Evolutionary conservation across 2,329 filamentous ascomycete species (phyloP).

Genomic region (Knoxdaviesia capensis): DNA sequence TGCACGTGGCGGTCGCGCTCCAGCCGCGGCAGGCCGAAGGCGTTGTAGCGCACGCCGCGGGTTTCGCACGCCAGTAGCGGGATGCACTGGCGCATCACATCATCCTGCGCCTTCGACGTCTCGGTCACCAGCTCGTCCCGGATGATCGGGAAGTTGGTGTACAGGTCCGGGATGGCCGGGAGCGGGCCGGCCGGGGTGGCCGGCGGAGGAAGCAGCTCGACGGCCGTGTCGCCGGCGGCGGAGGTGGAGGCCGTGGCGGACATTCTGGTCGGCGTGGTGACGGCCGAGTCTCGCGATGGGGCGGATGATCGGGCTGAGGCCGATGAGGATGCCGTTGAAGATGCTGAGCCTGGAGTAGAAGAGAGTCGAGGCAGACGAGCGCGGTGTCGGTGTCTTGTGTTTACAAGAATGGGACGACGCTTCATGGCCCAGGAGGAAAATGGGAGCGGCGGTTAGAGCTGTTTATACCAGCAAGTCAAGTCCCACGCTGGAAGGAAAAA

Average conservation of each 20-base stretch:
- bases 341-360: no score
- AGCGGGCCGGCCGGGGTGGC: neutral
- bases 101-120: constrained; percentile 47
- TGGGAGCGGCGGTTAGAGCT: no score
- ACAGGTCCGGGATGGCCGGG: constrained; percentile 29
- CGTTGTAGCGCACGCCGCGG: constrained; percentile 39
- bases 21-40: constrained; percentile 55
- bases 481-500: no score
- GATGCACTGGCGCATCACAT: constrained; percentile 47
- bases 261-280: neutral
- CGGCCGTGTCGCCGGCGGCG: neutral
- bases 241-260: neutral
- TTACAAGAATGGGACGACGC: no score
- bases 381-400: no score
- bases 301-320: no score
- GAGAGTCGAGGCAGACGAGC: no score
- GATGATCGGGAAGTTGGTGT: constrained; percentile 38
- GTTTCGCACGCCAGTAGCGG: constrained; percentile 35
- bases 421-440: no score
- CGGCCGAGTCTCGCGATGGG: no score
- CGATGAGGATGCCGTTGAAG: no score
- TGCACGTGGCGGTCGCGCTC: constrained; percentile 38
- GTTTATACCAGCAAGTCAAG: no score
- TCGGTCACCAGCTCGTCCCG: constrained; percentile 45
- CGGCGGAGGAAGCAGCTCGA: neutral